phyloP scores from a whole-genome alignment of 2,329 filamentous ascomycete genomes.

The Phialemoniopsis sp. region DNA sequence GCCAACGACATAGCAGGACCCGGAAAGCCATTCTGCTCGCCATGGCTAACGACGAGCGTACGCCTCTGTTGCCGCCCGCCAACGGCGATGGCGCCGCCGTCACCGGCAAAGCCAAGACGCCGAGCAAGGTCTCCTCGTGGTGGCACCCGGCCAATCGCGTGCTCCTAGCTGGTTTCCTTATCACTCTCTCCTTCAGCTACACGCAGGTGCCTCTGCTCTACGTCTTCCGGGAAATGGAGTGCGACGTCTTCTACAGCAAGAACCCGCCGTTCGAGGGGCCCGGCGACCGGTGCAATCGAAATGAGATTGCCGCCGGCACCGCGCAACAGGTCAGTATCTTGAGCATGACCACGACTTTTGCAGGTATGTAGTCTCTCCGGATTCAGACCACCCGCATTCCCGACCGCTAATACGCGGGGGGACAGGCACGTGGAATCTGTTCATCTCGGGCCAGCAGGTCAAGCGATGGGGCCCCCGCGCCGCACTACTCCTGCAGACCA shows the following conservation, averaged over 20 bases:
- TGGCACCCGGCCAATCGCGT: constrained; percentile 33
- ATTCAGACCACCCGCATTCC: too few species aligned
- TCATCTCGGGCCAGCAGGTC: constrained; percentile 58
- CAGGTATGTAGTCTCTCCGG: constrained; percentile 35
- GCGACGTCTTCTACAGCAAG: constrained; percentile 61
- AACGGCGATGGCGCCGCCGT: too few species aligned
- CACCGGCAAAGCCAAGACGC: not conserved
- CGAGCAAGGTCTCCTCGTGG: not conserved
- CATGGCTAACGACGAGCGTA: constrained; percentile 8
- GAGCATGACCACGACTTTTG: constrained; percentile 63
- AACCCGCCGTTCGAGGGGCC: constrained; percentile 45
- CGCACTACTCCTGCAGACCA: constrained; percentile 53
- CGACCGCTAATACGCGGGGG: not conserved
- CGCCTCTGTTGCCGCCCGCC: constrained; percentile 7
- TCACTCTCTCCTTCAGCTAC: constrained; percentile 46
- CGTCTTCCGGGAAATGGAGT: constrained; percentile 69
- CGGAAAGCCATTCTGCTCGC: too few species aligned
- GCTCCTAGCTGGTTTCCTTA: constrained; percentile 55
- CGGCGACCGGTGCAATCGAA: constrained; percentile 53
- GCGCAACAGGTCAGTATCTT: constrained; percentile 61
- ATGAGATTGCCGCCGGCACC: constrained; percentile 61
- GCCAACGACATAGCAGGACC: too few species aligned
- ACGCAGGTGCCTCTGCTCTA: constrained; percentile 50
- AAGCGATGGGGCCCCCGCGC: constrained; percentile 56
- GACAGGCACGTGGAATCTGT: constrained; percentile 39